Evolutionary conservation across 768 basidiomycete genomes (phyloP).

Genomic region (Termitomyces sp.): DNA sequence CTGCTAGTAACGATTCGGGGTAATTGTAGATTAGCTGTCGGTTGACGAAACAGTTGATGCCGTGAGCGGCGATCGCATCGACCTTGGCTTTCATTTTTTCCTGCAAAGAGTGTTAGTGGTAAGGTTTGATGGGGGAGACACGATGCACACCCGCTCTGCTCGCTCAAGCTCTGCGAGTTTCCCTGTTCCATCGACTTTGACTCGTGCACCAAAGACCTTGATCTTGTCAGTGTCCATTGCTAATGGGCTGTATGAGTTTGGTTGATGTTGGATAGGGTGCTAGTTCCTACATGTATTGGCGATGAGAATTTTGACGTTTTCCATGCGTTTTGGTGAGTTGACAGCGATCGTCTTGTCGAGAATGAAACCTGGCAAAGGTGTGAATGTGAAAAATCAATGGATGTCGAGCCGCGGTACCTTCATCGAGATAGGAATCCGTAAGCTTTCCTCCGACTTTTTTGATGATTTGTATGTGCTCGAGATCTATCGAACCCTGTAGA

Average conservation of each 20-base stretch:
- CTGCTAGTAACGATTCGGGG: slow-evolving; percentile 92
- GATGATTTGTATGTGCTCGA: slow-evolving; percentile 99
- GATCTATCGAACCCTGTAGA: slow-evolving; percentile 85
- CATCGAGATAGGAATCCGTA: slow-evolving; percentile 96
- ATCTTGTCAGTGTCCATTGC: slow-evolving; percentile 99
- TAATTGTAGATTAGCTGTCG: slow-evolving; percentile 99
- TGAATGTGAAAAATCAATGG: background rate
- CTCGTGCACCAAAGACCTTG: slow-evolving; percentile 96
- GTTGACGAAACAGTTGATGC: slow-evolving; percentile 97
- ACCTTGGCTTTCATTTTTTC: slow-evolving; percentile 99
- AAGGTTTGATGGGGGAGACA: background rate
- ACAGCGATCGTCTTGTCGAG: slow-evolving; percentile 93
- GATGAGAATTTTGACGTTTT: slow-evolving; percentile 94
- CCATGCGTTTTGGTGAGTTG: slow-evolving; percentile 92
- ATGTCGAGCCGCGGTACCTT: slow-evolving; percentile 49
- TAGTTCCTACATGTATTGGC: slow-evolving; percentile 87
- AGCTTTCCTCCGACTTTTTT: slow-evolving; percentile 99
- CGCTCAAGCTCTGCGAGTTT: slow-evolving; percentile 98
- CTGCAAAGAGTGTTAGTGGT: slow-evolving; percentile 31
- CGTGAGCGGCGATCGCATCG: slow-evolving; percentile 88
- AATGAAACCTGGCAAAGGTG: slow-evolving; percentile 72
- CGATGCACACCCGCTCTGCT: slow-evolving; percentile 70
- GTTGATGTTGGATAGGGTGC: background rate
- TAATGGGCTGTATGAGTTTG: slow-evolving; percentile 24
- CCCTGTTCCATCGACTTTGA: slow-evolving; percentile 93